Evolutionary conservation across 208 protist genomes (phyloP).

Genomic region (Crithidia mellificae): DNA sequence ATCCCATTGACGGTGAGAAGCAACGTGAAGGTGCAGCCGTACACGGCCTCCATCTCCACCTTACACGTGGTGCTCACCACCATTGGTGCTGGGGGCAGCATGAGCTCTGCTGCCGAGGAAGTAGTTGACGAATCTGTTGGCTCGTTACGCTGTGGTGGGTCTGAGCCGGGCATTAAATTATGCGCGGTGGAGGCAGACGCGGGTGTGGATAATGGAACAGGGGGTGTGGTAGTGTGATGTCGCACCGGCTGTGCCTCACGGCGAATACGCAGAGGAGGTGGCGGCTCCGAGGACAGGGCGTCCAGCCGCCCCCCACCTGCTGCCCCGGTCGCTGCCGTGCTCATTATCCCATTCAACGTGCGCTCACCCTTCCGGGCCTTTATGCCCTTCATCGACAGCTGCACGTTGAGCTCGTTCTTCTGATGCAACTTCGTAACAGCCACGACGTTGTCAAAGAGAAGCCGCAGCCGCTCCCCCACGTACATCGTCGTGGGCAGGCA

Average conservation of each 20-base stretch:
- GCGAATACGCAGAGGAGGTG: slow-evolving; percentile 28
- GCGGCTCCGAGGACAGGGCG: slow-evolving; percentile 13
- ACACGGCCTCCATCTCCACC: slow-evolving; percentile 41
- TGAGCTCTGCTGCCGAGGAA: slow-evolving; percentile 1
- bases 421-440: slow-evolving; percentile 26
- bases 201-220: background rate
- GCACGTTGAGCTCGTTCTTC: slow-evolving; percentile 15
- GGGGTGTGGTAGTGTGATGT: background rate
- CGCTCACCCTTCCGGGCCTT: slow-evolving; percentile 3
- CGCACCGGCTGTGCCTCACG: slow-evolving; percentile 16
- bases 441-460: slow-evolving; percentile 58
- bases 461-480: slow-evolving; percentile 64
- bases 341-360: too few species aligned
- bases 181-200: too few species aligned
- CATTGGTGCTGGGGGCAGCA: slow-evolving; percentile 6
- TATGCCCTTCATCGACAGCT: slow-evolving; percentile 15
- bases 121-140: too few species aligned
- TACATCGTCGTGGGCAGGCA: slow-evolving; percentile 51
- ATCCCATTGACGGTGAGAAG: slow-evolving; percentile 46
- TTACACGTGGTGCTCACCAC: slow-evolving; percentile 30
- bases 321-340: background rate
- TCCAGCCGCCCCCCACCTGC: slow-evolving; percentile 3
- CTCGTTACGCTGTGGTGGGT: too few species aligned
- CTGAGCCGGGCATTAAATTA: too few species aligned
- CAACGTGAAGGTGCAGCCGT: slow-evolving; percentile 38